phyloP scores from a whole-genome alignment of 192 early-diverging fungal species.

The Funneliformis geosporum region DNA sequence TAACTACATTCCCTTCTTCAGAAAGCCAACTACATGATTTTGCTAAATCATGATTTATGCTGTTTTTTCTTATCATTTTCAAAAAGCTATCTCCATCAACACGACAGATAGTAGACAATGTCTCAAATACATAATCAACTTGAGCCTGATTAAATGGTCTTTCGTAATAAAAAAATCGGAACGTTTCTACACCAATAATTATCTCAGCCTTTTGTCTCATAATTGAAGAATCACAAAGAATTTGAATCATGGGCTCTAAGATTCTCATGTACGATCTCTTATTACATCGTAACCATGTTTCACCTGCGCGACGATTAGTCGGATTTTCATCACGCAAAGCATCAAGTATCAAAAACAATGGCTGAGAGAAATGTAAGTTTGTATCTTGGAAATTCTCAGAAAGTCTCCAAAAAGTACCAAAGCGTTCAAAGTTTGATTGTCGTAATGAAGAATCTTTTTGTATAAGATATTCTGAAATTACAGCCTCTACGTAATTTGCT shows the following conservation, averaged over 20 bases:
- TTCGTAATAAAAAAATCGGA: conserved; percentile 53
- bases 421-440: conserved; percentile 55
- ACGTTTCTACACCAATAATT: conserved; percentile 41
- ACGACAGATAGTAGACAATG: conserved; percentile 49
- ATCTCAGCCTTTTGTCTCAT: conserved; percentile 26
- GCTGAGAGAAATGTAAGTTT: conserved; percentile 63
- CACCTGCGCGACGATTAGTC: conserved; percentile 58
- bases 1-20: neutral
- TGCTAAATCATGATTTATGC: conserved; percentile 8
- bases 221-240: conserved; percentile 52
- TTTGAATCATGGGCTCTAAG: conserved; percentile 58
- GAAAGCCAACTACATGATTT: conserved; percentile 3
- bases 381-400: conserved; percentile 52
- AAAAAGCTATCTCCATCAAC: conserved; percentile 61
- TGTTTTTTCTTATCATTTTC: conserved; percentile 46
- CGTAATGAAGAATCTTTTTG: conserved; percentile 39
- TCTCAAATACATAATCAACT: conserved; percentile 66
- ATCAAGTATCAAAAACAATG: conserved; percentile 81
- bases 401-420: conserved; percentile 71
- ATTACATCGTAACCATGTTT: conserved; percentile 71
- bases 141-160: conserved; percentile 67
- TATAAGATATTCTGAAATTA: conserved; percentile 55
- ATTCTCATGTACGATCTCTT: conserved; percentile 60
- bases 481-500: conserved; percentile 63
- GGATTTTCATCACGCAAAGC: conserved; percentile 57